Evolutionary conservation across 345 rosid genomes (phyloP).

Genomic region (Salix dunnii): DNA sequence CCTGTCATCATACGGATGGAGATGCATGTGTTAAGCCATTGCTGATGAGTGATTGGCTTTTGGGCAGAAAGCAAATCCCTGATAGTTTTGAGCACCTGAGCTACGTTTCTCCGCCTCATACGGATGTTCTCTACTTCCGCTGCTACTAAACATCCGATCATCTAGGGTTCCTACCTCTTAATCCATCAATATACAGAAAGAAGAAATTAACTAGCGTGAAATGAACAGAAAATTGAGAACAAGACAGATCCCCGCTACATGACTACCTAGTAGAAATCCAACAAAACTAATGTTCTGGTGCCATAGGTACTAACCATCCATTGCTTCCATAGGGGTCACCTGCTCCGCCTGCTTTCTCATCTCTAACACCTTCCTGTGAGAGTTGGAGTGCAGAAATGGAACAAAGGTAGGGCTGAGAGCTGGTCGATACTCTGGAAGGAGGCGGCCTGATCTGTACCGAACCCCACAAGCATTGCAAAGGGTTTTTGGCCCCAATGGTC

Average conservation of each 20-base stretch:
- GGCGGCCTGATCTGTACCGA: conserved; percentile 83
- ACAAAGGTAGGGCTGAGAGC: conserved; percentile 80
- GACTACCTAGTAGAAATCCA: conserved; percentile 29
- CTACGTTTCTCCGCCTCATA: conserved; percentile 12
- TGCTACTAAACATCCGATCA: conserved; percentile 25
- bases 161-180: conserved; percentile 32
- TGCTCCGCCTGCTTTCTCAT: conserved; percentile 53
- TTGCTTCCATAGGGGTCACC: not conserved
- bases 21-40: not conserved
- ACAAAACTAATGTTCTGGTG: conserved; percentile 24
- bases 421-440: conserved; percentile 84
- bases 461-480: conserved; percentile 96
- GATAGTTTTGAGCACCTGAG: conserved; percentile 20
- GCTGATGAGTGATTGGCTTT: not conserved
- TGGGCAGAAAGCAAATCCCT: not conserved
- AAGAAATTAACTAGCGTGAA: conserved; percentile 22
- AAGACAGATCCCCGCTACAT: conserved; percentile 25
- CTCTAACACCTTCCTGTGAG: conserved; percentile 74
- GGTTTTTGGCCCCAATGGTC: conserved; percentile 86
- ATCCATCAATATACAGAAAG: conserved; percentile 42
- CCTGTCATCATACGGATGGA: not conserved
- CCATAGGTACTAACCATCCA: conserved; percentile 6
- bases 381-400: conserved; percentile 66
- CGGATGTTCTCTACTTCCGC: not conserved
- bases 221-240: conserved; percentile 15